These are phyloP conservation scores for Herpetomonas samuelpessoai DNA, from an alignment of 208 protist genomes.

Conservation along the genomic window DNA sequence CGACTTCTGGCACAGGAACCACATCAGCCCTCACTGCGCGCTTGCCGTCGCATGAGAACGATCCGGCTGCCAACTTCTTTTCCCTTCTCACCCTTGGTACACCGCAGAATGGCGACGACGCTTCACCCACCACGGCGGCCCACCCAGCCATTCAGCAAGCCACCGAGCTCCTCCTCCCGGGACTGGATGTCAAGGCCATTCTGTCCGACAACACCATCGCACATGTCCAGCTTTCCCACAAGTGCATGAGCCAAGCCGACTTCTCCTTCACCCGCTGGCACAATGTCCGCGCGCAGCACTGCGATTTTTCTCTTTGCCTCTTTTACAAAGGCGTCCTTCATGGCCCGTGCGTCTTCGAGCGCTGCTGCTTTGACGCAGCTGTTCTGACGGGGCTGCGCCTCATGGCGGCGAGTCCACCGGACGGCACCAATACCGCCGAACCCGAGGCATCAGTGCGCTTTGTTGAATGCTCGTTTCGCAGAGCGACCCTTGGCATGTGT, in stretches of 20 bases:
- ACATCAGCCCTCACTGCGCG: no score
- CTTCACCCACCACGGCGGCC: neutral
- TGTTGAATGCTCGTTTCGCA: constrained; percentile 51
- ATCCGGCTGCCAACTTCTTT: no score
- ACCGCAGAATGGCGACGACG: neutral
- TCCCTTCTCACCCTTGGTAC: no score
- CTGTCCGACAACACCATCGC: constrained; percentile 30
- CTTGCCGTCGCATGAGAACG: no score
- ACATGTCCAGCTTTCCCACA: constrained; percentile 22
- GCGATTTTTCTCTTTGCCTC: constrained; percentile 53
- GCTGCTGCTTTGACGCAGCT: constrained; percentile 58
- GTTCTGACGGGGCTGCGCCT: constrained; percentile 39
- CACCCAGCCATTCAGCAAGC: constrained; percentile 12
- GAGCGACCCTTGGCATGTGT: constrained; percentile 41
- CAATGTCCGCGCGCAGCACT: constrained; percentile 28
- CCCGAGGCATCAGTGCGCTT: no score
- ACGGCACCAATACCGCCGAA: no score
- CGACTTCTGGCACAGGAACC: no score
- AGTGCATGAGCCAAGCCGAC: constrained; percentile 48
- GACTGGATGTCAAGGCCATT: constrained; percentile 66
- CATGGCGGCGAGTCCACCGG: constrained; percentile 12
- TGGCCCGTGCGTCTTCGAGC: constrained; percentile 37
- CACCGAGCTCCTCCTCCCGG: constrained; percentile 43
- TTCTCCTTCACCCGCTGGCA: constrained; percentile 50
- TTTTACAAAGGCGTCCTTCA: constrained; percentile 42